Base-by-base conservation (phyloP, 2,329 filamentous ascomycete genomes). In the Cryphonectria naterciae region DNA sequence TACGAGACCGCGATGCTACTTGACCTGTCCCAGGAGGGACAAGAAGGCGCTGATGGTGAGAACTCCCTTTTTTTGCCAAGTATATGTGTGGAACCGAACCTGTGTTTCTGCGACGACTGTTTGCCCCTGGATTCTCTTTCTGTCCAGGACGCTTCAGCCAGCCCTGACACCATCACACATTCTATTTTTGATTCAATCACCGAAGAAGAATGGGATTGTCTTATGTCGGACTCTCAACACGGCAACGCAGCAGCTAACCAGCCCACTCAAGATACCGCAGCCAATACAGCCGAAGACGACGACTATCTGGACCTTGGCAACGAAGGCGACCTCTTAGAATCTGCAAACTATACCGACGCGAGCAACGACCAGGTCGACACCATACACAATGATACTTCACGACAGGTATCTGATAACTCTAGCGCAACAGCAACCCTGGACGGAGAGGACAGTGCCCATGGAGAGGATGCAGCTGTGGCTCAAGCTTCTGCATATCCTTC, bases 391-490 rank as follows among this genome's bases (percentile, higher is more conserved):
- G 58, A 52, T 46, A 67, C 61, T 7, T 63, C 62, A 39, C 67
- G 32, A 41, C 68, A 35, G 19, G 46, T 39, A 32, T 68, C 72
- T 25, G 60, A 70, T 28, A 73, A 75, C 43, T 77, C 77, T 13
- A 81, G 79, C 54, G 76, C 76, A 13, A 79, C 77, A 8, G 76
- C 74, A 1, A 81, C 79, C 7, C 63, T 80, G 25, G 75, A 78
- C 52, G 76, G 78, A 46, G 81, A 85, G 63, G 81, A 83, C 69
- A 76, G 82, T 67, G 80, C 82, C 68, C 78, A 79, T 56, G 77
- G 77, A 41, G 74, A 77, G 13, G 75, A 77, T 49, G 70, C 54
- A 19, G 68, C 77, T 56, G 77, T 76, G 35, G 73, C 75, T 43
- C 68, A 76, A 39, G 77, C 78, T 60, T 74, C 72, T 15, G 64